These are phyloP conservation scores for Gossypium gossypioides DNA, from an alignment of 441 rosid species.

Conservation along the genomic window DNA sequence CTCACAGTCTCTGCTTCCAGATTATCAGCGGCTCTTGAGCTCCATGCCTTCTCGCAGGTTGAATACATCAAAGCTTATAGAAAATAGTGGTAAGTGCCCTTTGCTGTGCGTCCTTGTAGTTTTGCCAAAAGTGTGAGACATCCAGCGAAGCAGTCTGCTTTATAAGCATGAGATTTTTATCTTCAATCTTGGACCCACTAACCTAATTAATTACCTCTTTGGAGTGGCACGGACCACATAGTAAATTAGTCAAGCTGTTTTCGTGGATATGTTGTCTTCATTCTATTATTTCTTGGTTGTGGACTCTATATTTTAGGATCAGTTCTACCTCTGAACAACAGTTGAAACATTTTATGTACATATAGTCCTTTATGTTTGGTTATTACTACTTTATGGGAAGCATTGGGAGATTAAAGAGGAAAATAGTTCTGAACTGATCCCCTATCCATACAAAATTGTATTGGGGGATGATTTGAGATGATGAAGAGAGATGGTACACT, in stretches of 20 bases:
- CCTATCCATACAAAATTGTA: not conserved
- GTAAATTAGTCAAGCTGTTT: not conserved
- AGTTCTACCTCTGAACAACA: not conserved
- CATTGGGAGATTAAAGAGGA: not conserved
- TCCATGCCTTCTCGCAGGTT: slow-evolving; percentile 97
- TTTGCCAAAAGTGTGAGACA: not conserved
- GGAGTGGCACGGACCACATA: not conserved
- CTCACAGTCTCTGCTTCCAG: slow-evolving; percentile 97
- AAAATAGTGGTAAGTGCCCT: slow-evolving; percentile 72
- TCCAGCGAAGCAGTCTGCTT: not conserved
- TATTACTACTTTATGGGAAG: not conserved
- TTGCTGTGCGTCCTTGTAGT: not conserved
- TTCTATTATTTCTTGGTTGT: not conserved
- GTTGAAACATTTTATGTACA: not conserved
- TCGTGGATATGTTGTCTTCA: not conserved
- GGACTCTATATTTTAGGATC: not conserved
- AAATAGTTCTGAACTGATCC: not conserved
- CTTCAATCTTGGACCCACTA: not conserved
- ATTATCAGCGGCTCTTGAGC: slow-evolving; percentile 98
- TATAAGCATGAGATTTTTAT: not conserved
- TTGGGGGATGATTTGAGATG: not conserved
- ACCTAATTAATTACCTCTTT: not conserved
- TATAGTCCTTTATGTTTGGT: not conserved
- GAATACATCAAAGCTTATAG: slow-evolving; percentile 87
- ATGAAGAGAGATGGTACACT: not conserved